Conservation (phyloP, 495 filamentous ascomycete genomes). For the Cladorrhinum samala region DNA sequence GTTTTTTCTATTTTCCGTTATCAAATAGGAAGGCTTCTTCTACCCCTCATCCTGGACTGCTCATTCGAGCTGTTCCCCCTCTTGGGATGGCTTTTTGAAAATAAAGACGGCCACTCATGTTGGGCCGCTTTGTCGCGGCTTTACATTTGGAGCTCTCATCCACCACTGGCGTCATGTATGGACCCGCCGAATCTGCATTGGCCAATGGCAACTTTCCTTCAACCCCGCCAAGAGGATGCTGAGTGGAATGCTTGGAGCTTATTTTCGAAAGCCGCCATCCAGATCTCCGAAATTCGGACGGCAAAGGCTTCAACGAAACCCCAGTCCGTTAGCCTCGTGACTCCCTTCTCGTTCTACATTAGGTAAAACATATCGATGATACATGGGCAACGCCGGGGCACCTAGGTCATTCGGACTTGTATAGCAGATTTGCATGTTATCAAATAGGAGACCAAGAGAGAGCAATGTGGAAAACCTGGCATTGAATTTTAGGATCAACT, state of each 20-base stretch:
- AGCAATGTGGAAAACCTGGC: no score
- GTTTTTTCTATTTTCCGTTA: not conserved
- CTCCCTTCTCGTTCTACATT: no score
- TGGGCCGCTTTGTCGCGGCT: constrained; percentile 28
- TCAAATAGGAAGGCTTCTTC: constrained; percentile 5
- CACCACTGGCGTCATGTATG: constrained; percentile 7
- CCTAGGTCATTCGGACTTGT: no score
- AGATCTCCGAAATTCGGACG: not conserved
- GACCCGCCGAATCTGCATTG: constrained; percentile 11
- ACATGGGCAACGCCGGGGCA: no score
- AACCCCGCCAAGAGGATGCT: not conserved
- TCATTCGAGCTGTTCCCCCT: not conserved
- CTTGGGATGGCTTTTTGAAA: not conserved
- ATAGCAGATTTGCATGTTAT: no score
- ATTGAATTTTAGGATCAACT: no score
- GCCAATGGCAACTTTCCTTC: constrained; percentile 12
- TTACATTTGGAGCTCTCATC: constrained; percentile 10
- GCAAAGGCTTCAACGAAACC: not conserved
- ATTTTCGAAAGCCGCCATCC: no score
- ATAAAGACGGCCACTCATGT: constrained; percentile 1
- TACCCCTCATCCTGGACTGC: constrained; percentile 10
- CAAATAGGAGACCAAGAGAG: no score
- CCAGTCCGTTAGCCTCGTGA: no score
- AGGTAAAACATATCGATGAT: no score
- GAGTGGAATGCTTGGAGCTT: no score